phyloP scores from a whole-genome alignment of 148 eudicot species.

The Beta vulgaris region DNA sequence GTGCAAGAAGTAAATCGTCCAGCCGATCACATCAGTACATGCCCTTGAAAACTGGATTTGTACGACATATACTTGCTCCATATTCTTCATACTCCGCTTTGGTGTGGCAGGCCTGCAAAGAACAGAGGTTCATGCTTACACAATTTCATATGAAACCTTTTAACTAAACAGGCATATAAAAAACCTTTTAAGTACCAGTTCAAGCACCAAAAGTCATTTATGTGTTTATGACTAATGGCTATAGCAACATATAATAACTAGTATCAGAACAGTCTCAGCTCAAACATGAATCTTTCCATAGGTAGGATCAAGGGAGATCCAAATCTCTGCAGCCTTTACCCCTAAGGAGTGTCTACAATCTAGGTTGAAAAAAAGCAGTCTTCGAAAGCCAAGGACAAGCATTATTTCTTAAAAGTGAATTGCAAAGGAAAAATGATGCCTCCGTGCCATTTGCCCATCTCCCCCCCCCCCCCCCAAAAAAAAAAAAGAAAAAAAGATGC shows the following conservation, averaged over 20 bases:
- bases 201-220: background rate
- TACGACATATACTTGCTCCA: slow-evolving; percentile 97
- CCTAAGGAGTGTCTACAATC: background rate
- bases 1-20: background rate
- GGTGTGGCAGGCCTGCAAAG: slow-evolving; percentile 85
- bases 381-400: background rate
- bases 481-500: background rate
- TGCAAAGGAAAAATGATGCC: background rate
- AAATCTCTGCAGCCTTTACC: background rate
- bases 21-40: slow-evolving; percentile 57
- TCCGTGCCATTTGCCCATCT: no score
- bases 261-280: background rate
- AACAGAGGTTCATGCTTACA: background rate
- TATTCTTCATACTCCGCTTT: slow-evolving; percentile 95
- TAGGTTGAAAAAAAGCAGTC: background rate
- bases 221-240: background rate
- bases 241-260: background rate
- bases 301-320: background rate
- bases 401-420: background rate
- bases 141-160: background rate
- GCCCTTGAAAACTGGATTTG: slow-evolving; percentile 96
- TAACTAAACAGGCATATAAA: no score
- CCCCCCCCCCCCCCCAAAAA: background rate
- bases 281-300: background rate
- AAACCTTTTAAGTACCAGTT: background rate